phyloP scores from a whole-genome alignment of 257 asterid genomes.

The Ballota nigra region DNA sequence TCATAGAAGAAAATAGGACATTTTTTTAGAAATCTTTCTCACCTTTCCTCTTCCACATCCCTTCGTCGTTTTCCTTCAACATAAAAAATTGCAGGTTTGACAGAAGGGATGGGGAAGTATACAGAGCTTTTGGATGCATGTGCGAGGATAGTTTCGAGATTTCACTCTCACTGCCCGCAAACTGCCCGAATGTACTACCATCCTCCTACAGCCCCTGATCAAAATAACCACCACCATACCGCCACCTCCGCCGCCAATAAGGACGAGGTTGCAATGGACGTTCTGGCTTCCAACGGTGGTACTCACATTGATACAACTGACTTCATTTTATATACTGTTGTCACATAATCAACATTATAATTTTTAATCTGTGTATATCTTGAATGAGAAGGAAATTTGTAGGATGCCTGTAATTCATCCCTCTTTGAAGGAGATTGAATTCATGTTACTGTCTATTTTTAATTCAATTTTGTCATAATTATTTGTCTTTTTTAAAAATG shows the following conservation, averaged over 20 bases:
- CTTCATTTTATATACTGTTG: conserved; percentile 54
- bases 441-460: neutral
- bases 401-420: neutral
- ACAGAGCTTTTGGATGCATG: conserved; percentile 50
- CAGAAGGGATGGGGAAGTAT: conserved; percentile 43
- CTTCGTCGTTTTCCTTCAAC: conserved; percentile 13
- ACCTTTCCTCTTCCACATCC: neutral
- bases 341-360: neutral
- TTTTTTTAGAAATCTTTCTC: neutral
- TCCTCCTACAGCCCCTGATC: conserved; percentile 39
- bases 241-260: neutral
- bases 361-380: neutral
- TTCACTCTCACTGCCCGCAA: conserved; percentile 72
- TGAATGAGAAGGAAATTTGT: neutral
- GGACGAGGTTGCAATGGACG: neutral
- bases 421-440: neutral
- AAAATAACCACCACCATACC: neutral
- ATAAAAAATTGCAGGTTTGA: neutral
- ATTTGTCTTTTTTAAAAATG: neutral
- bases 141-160: conserved; percentile 41
- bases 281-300: neutral
- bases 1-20: neutral
- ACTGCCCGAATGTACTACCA: conserved; percentile 73
- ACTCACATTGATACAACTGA: conserved; percentile 42
- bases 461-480: neutral